phyloP scores from a whole-genome alignment of 805 yeast species.

The Kodamaea laetipori region DNA sequence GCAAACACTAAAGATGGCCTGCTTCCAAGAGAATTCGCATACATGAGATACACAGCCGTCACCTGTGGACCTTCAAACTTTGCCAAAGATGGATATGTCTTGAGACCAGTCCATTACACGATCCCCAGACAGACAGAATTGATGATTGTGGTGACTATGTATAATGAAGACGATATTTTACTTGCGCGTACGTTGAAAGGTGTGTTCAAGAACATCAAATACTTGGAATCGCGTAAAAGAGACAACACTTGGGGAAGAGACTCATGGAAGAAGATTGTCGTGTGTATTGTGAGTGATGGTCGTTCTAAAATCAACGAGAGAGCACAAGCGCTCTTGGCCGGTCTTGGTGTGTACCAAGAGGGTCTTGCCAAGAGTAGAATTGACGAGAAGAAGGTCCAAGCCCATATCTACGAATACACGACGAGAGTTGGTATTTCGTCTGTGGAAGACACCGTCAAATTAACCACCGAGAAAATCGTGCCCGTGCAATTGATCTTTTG shows the following conservation, averaged over 20 bases:
- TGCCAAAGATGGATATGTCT: slow-evolving; percentile 53
- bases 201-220: slow-evolving; percentile 63
- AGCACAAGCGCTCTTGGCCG: slow-evolving; percentile 63
- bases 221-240: slow-evolving; percentile 49
- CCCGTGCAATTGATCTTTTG: slow-evolving; percentile 66
- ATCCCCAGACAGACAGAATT: slow-evolving; percentile 57
- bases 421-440: slow-evolving; percentile 54
- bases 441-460: slow-evolving; percentile 54
- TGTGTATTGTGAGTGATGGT: slow-evolving; percentile 65
- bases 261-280: slow-evolving; percentile 64
- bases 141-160: slow-evolving; percentile 64
- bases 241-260: slow-evolving; percentile 52
- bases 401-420: slow-evolving; percentile 68
- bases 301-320: slow-evolving; percentile 64
- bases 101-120: slow-evolving; percentile 58
- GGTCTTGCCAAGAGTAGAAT: slow-evolving; percentile 63
- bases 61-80: slow-evolving; percentile 72
- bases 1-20: slow-evolving; percentile 34
- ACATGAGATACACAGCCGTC: slow-evolving; percentile 64
- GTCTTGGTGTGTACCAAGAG: slow-evolving; percentile 66
- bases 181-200: slow-evolving; percentile 65
- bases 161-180: slow-evolving; percentile 64
- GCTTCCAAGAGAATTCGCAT: slow-evolving; percentile 55
- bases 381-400: slow-evolving; percentile 60
- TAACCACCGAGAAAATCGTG: slow-evolving; percentile 54